Percentiles rank a stretch among this genome's conserved stretches.
These are phyloP conservation scores for Plantago coronopus DNA, from an alignment of 305 asterid species.

Conservation along the genomic window DNA sequence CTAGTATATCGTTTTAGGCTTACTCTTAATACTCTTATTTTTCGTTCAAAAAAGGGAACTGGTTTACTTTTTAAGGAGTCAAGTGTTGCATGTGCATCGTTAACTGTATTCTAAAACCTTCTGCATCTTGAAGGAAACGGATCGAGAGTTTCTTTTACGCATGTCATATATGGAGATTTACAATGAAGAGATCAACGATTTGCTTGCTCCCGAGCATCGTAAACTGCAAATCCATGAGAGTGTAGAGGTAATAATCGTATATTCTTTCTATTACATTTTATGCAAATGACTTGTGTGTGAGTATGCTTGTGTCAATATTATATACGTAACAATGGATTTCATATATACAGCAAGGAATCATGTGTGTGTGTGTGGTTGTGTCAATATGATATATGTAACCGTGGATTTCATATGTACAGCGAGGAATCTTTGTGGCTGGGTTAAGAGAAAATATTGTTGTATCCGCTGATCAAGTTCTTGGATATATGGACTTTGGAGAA, in stretches of 20 bases:
- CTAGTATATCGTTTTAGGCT: not conserved
- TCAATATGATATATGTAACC: not conserved
- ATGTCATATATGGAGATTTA: conserved; percentile 97
- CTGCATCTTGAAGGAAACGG: conserved; percentile 46
- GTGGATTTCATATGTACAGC: conserved; percentile 41
- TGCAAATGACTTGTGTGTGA: not conserved
- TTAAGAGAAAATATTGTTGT: conserved; percentile 92
- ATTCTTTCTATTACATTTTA: conserved; percentile 9
- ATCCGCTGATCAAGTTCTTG: conserved; percentile 81
- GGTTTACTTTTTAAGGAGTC: not conserved
- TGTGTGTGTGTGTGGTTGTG: too few species aligned
- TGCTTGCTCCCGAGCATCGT: conserved; percentile 89
- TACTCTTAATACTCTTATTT: not conserved
- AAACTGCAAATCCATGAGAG: conserved; percentile 91
- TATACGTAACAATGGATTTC: conserved; percentile 5
- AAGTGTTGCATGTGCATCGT: not conserved
- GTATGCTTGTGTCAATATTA: not conserved
- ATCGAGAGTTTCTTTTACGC: conserved; percentile 80
- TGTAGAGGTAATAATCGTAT: conserved; percentile 53
- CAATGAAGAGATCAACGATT: conserved; percentile 93
- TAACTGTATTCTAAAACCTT: conserved; percentile 17
- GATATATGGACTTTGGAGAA: conserved; percentile 85
- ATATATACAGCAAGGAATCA: too few species aligned
- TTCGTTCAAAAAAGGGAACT: not conserved
- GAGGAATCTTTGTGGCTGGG: conserved; percentile 94